These are phyloP conservation scores for Sclerotinia spermophila DNA, from an alignment of 2,329 filamentous ascomycete species.

Conservation along the genomic window DNA sequence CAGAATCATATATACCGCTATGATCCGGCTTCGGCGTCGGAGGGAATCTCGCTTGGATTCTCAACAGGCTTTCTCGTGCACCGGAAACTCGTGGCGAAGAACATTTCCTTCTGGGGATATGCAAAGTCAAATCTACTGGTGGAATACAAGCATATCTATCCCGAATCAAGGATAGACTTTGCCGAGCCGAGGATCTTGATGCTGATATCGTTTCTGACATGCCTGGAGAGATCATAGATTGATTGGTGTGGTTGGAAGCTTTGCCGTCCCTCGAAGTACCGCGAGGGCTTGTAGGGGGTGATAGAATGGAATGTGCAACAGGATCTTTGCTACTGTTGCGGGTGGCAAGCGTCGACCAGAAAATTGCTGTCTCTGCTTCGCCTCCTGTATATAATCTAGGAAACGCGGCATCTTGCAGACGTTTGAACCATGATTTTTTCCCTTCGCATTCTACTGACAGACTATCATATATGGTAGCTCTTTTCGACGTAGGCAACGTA, in stretches of 20 bases:
- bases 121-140: neutral
- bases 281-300: neutral
- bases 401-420: neutral
- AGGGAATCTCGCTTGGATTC: neutral
- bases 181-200: neutral
- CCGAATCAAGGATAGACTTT: conserved; percentile 1
- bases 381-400: neutral
- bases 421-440: conserved; percentile 6
- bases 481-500: conserved; percentile 19
- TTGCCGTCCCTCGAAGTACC: neutral
- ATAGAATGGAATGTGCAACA: neutral
- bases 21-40: conserved; percentile 19
- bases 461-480: conserved; percentile 22
- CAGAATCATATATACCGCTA: conserved; percentile 22
- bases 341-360: neutral
- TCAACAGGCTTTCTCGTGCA: conserved; percentile 3
- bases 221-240: neutral
- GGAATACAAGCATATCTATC: neutral
- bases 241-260: neutral
- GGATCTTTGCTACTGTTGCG: conserved; percentile 1
- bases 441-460: neutral
- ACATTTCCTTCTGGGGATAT: neutral
- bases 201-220: neutral
- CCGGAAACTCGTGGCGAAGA: neutral
- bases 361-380: neutral